These are phyloP conservation scores for Trametes meyenii DNA, from an alignment of 768 basidiomycete genomes.

Conservation along the genomic window DNA sequence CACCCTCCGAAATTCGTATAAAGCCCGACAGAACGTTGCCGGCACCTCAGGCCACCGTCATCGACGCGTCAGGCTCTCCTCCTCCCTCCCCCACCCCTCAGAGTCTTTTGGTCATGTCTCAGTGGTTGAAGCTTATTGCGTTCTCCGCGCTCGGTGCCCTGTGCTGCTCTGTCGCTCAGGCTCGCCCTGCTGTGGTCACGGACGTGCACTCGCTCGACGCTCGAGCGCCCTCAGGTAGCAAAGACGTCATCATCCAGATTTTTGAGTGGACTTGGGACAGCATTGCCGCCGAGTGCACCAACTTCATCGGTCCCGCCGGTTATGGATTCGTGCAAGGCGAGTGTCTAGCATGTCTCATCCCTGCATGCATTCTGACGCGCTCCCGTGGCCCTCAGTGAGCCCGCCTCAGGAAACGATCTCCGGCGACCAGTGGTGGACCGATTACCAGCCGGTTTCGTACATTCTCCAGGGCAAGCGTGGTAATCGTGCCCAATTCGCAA, in stretches of 20 bases:
- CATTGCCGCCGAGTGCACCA: constrained; percentile 63
- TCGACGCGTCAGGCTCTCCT: neutral
- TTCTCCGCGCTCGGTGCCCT: neutral
- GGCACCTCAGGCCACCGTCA: neutral
- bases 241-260: constrained; percentile 65
- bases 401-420: constrained; percentile 61
- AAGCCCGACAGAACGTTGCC: neutral
- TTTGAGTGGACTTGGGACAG: constrained; percentile 64
- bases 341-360: neutral
- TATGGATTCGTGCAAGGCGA: constrained; percentile 70
- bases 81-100: neutral
- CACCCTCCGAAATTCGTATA: neutral
- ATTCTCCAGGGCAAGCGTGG: constrained; percentile 68
- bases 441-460: constrained; percentile 72
- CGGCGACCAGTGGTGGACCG: constrained; percentile 73
- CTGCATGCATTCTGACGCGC: neutral
- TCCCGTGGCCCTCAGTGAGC: constrained; percentile 36
- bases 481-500: constrained; percentile 50
- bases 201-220: neutral
- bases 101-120: neutral
- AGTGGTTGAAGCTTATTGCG: neutral
- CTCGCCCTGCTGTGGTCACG: neutral
- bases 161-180: neutral
- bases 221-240: constrained; percentile 17
- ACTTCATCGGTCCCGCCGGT: constrained; percentile 69